These are phyloP conservation scores for Rhizophagus clarus DNA, from an alignment of 192 early-diverging fungal species.

Conservation along the genomic window DNA sequence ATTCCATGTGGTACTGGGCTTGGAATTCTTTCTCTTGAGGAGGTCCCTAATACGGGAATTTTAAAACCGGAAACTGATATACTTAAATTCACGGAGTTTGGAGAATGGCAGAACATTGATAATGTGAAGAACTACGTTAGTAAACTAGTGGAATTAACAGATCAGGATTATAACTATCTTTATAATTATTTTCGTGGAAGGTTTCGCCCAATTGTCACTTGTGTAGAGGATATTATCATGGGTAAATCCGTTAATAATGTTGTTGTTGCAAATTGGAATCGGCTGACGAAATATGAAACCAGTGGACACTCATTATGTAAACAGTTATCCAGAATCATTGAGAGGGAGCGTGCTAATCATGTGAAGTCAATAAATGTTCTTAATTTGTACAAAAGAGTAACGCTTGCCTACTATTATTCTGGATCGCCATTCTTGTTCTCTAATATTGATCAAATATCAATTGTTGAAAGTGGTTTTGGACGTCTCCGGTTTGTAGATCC, in stretches of 20 bases:
- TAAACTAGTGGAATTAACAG: not conserved
- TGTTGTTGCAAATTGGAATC: not conserved
- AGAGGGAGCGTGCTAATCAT: not conserved
- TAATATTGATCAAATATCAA: not conserved
- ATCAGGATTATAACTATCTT: not conserved
- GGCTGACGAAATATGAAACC: not conserved
- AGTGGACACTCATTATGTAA: not conserved
- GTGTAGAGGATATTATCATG: not conserved
- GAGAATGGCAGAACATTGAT: not conserved
- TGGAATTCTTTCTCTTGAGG: not conserved
- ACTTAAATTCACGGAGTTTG: slow-evolving; percentile 4
- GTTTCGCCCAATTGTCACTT: not conserved
- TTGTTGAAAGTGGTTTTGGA: slow-evolving; percentile 4
- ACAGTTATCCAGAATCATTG: not conserved
- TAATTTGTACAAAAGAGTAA: slow-evolving; percentile 1
- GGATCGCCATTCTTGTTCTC: not conserved
- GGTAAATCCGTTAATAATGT: not conserved
- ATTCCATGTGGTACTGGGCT: slow-evolving; percentile 10
- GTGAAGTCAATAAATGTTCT: not conserved
- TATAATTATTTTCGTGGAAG: not conserved
- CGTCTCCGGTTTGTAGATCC: not conserved
- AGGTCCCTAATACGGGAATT: not conserved
- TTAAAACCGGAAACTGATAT: not conserved
- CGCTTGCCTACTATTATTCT: slow-evolving; percentile 18
- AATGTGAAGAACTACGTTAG: slow-evolving; percentile 16